phyloP scores from a whole-genome alignment of 1,284 basidiomycete genomes.

The Meira nashicola region DNA sequence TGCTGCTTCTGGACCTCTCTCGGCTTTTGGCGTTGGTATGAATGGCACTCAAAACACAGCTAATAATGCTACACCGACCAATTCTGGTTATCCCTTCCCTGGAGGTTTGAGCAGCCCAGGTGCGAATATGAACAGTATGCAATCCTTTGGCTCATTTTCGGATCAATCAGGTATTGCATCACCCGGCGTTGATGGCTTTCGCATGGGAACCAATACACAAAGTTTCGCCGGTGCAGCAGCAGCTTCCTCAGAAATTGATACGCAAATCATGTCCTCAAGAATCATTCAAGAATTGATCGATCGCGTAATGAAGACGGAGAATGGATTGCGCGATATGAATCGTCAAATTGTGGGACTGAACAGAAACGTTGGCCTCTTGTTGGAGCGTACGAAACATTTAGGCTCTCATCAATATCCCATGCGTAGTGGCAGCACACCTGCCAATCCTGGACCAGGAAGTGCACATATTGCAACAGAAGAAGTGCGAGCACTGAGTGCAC shows the following conservation, averaged over 20 bases:
- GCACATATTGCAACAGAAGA: conserved; percentile 21
- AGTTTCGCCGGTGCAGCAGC: neutral
- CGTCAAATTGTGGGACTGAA: conserved; percentile 68
- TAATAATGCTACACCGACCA: neutral
- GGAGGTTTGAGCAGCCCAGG: neutral
- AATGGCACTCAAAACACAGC: neutral
- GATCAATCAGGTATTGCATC: neutral
- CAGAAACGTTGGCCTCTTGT: conserved; percentile 69
- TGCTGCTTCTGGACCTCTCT: conserved; percentile 25
- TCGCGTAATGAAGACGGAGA: conserved; percentile 68
- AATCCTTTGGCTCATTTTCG: neutral
- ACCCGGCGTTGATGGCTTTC: neutral
- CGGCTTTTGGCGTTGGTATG: conserved; percentile 19
- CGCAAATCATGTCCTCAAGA: conserved; percentile 17
- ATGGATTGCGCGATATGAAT: conserved; percentile 67
- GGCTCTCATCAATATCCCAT: conserved; percentile 15
- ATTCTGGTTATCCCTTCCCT: neutral
- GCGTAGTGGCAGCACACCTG: neutral
- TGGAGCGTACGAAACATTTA: conserved; percentile 59
- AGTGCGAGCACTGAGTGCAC: conserved; percentile 31
- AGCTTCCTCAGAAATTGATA: conserved; percentile 11
- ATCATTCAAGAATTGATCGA: conserved; percentile 70
- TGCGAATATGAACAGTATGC: neutral
- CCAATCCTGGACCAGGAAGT: neutral
- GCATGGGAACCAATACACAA: neutral